phyloP scores from a whole-genome alignment of 2,329 filamentous ascomycete species.

The Colletotrichum tropicale region DNA sequence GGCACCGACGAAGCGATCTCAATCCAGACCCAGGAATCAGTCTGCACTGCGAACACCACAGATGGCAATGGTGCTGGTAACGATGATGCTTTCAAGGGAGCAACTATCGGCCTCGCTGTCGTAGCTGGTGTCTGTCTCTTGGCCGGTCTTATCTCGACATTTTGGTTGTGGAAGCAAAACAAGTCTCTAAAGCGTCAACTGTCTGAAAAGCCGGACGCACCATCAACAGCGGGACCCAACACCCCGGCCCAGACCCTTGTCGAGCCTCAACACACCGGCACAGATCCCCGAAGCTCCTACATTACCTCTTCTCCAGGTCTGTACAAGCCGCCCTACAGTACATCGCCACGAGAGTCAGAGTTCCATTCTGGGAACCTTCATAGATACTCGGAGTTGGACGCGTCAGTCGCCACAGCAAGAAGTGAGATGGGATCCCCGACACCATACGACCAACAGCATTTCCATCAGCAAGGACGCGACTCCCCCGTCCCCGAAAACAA shows the following conservation, averaged over 20 bases:
- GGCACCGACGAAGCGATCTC: slow-evolving; percentile 26
- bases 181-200: slow-evolving; percentile 20
- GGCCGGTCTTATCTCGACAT: slow-evolving; percentile 11
- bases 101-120: slow-evolving; percentile 28
- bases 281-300: neutral
- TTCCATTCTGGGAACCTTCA: slow-evolving; percentile 13
- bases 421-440: slow-evolving; percentile 16
- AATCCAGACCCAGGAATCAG: slow-evolving; percentile 25
- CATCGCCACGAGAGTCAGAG: neutral
- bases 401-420: slow-evolving; percentile 11
- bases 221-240: neutral
- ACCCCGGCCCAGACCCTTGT: neutral
- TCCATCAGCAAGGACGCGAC: slow-evolving; percentile 1
- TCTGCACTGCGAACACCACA: slow-evolving; percentile 15
- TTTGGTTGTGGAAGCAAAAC: slow-evolving; percentile 26
- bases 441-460: slow-evolving; percentile 7
- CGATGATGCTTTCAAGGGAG: slow-evolving; percentile 20
- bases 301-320: neutral
- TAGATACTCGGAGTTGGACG: slow-evolving; percentile 27
- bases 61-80: neutral
- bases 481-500: neutral
- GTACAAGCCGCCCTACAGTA: slow-evolving; percentile 3
- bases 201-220: neutral
- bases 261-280: neutral
- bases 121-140: slow-evolving; percentile 24